Conservation (phyloP, 2,329 filamentous ascomycete species). For the Penicillium sp. region DNA sequence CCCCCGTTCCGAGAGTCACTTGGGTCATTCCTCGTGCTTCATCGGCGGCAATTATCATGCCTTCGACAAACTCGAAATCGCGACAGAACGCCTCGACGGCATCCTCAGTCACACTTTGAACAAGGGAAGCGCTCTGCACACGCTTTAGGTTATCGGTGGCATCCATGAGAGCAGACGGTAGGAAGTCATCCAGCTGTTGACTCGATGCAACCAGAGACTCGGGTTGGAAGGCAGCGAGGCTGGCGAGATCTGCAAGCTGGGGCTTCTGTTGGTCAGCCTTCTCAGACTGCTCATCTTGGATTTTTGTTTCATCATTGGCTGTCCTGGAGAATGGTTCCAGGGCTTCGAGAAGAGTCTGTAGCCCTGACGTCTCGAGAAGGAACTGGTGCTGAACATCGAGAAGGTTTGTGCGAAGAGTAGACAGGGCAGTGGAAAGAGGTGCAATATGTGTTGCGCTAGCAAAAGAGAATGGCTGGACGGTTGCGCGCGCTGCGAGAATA, state of each 20-base stretch:
- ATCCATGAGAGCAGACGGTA: slow-evolving; percentile 92
- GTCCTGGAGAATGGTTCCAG: slow-evolving; percentile 53
- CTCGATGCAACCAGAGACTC: slow-evolving; percentile 69
- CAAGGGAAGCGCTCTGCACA: slow-evolving; percentile 73
- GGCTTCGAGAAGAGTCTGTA: slow-evolving; percentile 67
- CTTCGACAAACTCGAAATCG: slow-evolving; percentile 77
- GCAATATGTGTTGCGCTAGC: slow-evolving; percentile 64
- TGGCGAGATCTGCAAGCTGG: slow-evolving; percentile 62
- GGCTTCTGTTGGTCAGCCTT: slow-evolving; percentile 42
- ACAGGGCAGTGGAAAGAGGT: slow-evolving; percentile 62
- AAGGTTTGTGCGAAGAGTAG: slow-evolving; percentile 57
- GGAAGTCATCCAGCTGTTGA: slow-evolving; percentile 83
- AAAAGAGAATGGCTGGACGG: slow-evolving; percentile 61
- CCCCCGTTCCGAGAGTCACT: slow-evolving; percentile 37
- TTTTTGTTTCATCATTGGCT: slow-evolving; percentile 27
- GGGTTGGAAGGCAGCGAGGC: slow-evolving; percentile 64
- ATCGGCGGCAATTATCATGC: slow-evolving; percentile 64
- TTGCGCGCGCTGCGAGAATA: slow-evolving; percentile 48
- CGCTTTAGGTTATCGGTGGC: slow-evolving; percentile 80
- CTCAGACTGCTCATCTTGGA: slow-evolving; percentile 17
- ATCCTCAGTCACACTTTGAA: slow-evolving; percentile 77
- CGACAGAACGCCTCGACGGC: slow-evolving; percentile 83
- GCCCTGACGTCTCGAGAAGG: slow-evolving; percentile 75
- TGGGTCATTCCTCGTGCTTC: slow-evolving; percentile 51
- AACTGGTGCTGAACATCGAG: slow-evolving; percentile 72